A percentile compares a stretch with the other conserved stretches of the same genome.
phyloP scores from a whole-genome alignment of 441 rosid genomes.

The Erodium trifolium region DNA sequence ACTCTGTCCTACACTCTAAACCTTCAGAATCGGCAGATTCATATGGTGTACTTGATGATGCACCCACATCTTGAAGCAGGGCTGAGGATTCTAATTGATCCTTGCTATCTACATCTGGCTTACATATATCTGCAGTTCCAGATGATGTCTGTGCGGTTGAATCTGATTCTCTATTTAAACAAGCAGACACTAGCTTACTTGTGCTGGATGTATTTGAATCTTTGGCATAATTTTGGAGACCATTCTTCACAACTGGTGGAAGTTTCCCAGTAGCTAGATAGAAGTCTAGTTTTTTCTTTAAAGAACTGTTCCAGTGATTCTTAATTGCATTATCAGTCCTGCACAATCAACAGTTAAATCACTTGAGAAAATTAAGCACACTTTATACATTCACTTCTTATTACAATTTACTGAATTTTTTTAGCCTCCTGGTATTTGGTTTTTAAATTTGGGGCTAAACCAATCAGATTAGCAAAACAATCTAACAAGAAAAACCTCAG shows the following conservation, averaged over 20 bases:
- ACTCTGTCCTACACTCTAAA: slow-evolving; percentile 30
- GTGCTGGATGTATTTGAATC: slow-evolving; percentile 25
- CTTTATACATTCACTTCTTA: not conserved
- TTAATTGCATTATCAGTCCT: slow-evolving; percentile 95
- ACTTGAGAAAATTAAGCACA: not conserved
- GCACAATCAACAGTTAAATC: slow-evolving; percentile 15
- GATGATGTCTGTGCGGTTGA: slow-evolving; percentile 48
- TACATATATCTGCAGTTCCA: slow-evolving; percentile 35
- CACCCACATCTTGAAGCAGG: slow-evolving; percentile 21
- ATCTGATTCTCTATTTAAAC: slow-evolving; percentile 39
- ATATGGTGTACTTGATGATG: slow-evolving; percentile 16
- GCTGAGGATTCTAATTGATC: slow-evolving; percentile 35
- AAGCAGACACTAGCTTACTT: slow-evolving; percentile 23
- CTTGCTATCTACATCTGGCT: slow-evolving; percentile 45
- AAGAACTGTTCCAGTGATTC: slow-evolving; percentile 96
- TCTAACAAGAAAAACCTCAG: not conserved
- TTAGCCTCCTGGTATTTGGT: not conserved
- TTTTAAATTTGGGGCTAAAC: not conserved
- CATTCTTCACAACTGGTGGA: slow-evolving; percentile 36
- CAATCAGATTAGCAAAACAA: not conserved
- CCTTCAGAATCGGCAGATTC: slow-evolving; percentile 45
- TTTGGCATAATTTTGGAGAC: slow-evolving; percentile 34
- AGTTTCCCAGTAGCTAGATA: slow-evolving; percentile 61
- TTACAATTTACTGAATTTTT: not conserved
- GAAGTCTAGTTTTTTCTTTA: slow-evolving; percentile 86